Evolutionary conservation across 2,329 filamentous ascomycete species (phyloP).

Genomic region (Colletotrichum sp.): DNA sequence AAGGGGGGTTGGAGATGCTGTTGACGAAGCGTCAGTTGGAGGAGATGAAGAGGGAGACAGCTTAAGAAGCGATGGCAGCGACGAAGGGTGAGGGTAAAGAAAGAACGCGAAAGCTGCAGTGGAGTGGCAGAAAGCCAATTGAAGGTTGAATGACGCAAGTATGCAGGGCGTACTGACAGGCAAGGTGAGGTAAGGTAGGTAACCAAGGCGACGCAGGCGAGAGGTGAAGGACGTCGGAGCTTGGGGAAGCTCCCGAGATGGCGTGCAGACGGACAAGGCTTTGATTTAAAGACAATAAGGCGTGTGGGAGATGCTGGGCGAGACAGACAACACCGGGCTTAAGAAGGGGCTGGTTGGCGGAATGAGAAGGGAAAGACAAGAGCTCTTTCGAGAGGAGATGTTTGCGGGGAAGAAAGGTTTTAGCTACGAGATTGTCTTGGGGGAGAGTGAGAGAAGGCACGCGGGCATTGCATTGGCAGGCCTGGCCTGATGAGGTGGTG

Average conservation of each 20-base stretch:
- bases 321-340: not conserved
- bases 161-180: constrained; percentile 9
- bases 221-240: constrained; percentile 5
- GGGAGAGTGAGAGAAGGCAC: not conserved
- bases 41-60: not conserved
- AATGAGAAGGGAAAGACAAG: not conserved
- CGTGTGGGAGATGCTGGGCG: not conserved
- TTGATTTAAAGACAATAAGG: constrained; percentile 15
- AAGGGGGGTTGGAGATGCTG: not conserved
- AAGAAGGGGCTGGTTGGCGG: not conserved
- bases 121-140: not conserved
- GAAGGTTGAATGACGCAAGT: constrained; percentile 16
- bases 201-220: constrained; percentile 15
- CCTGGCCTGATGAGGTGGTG: constrained; percentile 11
- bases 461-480: constrained; percentile 1
- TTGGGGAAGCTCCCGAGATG: constrained; percentile 13
- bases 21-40: not conserved
- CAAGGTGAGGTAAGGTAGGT: not conserved
- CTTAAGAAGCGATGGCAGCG: not conserved
- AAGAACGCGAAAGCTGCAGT: not conserved
- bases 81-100: not conserved
- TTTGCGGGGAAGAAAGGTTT: constrained; percentile 21
- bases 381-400: constrained; percentile 2
- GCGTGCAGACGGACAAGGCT: constrained; percentile 10
- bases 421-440: constrained; percentile 13